These are phyloP conservation scores for Phytophthora brassicae DNA, from an alignment of 352 stramenopile genomes.

Conservation along the genomic window DNA sequence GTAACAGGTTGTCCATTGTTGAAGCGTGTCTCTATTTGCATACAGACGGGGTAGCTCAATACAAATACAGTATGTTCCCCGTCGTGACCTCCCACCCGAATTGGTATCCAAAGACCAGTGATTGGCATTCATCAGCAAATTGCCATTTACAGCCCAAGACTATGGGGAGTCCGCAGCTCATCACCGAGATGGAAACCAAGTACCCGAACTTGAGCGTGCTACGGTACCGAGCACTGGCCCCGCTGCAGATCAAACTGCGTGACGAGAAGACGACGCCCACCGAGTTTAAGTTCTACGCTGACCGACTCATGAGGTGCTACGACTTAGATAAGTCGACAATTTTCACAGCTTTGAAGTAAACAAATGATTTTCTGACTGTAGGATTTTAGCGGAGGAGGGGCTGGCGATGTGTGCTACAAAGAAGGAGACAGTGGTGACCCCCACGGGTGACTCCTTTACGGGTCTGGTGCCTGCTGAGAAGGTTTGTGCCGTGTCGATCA, in stretches of 20 bases:
- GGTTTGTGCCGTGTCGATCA: conserved; percentile 93
- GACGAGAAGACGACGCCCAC: conserved; percentile 65
- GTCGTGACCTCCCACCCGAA: not conserved
- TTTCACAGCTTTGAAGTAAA: not conserved
- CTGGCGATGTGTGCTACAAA: conserved; percentile 64
- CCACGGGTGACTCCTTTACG: conserved; percentile 65
- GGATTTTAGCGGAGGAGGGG: conserved; percentile 73
- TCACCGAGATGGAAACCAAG: conserved; percentile 56
- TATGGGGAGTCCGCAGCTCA: conserved; percentile 49
- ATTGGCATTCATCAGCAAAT: conserved; percentile 9
- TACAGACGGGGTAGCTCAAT: not conserved
- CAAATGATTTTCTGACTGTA: conserved; percentile 9
- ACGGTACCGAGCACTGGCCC: conserved; percentile 58
- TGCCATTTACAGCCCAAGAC: conserved; percentile 4
- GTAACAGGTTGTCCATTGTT: conserved; percentile 8
- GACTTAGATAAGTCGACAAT: not conserved
- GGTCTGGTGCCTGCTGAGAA: conserved; percentile 54
- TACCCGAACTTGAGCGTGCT: conserved; percentile 71
- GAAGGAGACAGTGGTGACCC: conserved; percentile 60
- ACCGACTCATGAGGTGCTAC: conserved; percentile 78
- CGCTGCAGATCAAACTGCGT: conserved; percentile 76
- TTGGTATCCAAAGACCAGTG: conserved; percentile 4
- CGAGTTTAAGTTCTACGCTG: conserved; percentile 80
- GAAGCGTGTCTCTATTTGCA: conserved; percentile 3
- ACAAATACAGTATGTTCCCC: not conserved